Base-by-base conservation (phyloP, 2,329 filamentous ascomycete species). In the Colletotrichum neosansevieriae region DNA sequence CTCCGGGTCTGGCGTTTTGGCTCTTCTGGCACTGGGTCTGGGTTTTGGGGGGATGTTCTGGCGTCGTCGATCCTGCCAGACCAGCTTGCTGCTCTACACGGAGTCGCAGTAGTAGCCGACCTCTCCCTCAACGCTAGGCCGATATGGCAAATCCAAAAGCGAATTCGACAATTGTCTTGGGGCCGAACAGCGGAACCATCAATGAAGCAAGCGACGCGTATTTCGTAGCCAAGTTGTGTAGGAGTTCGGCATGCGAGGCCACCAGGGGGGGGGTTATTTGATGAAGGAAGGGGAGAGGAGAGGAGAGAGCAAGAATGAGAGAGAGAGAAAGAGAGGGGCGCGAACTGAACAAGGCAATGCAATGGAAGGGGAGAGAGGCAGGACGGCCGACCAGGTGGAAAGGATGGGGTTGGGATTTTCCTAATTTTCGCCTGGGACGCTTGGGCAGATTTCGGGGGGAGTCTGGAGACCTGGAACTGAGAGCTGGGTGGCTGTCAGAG, bases 391-490 rank as follows among this genome's bases (percentile, higher is more conserved):
- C 44, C 36, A 69, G 53, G 64, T 58, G 64, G 65, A 70, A 70
- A 71, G 71, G 70, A 73, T 71, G 72, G 73, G 74, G 73, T 71
- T 73, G 73, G 74, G 67, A 70, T 72, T 73, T 72, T 72, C 67
- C 69, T 53, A 70, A 71, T 70, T 72, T 72, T 73, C 70, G 71
- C 50, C 61, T 67, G 66, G 60, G 58, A 70, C 69, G 68, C 68
- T 71, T 71, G 64, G 68, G 66, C 66, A 63, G 49, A 56, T 63
- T 63, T 67, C 59, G 69, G 56, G 66, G 63, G 50, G 45, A 63
- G 54, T 58, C 62, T 63, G 58, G 70, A 60, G 50, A 61, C 56
- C 65, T 70, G 61, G 61, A 62, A 64, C 47, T 38, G 47, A 24
- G 42, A 54, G 49, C 57, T 45, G 66, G 61, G 40, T 44, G 42